Percentiles rank a stretch among this genome's conserved stretches.
phyloP scores from a whole-genome alignment of 805 yeast species.

The Cyberlindnera mycetangii region DNA sequence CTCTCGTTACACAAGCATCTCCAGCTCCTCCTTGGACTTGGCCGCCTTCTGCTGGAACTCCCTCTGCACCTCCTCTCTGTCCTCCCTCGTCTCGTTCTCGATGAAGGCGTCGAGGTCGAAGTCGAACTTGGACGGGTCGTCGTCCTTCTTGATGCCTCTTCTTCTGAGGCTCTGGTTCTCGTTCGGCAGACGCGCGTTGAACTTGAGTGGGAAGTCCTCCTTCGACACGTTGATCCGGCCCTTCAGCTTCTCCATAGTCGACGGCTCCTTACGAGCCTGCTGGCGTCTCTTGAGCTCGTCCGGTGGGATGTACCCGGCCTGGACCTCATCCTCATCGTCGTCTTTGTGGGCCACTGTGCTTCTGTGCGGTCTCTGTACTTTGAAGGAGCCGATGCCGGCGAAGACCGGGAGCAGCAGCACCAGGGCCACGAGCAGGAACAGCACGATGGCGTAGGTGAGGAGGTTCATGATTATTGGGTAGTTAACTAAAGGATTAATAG shows the following conservation, averaged over 20 bases:
- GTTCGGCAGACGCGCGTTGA: constrained; percentile 8
- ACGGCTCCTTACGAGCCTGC: constrained; percentile 10
- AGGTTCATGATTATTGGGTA: constrained; percentile 1
- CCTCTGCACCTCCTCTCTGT: constrained; percentile 12
- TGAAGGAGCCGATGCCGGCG: constrained; percentile 47
- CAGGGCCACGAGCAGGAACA: constrained; percentile 41
- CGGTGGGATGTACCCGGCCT: constrained; percentile 27
- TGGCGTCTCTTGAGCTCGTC: constrained; percentile 21
- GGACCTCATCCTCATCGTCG: constrained; percentile 1
- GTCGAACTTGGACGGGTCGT: constrained; percentile 27
- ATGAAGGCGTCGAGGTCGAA: constrained; percentile 29
- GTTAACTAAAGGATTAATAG: not conserved
- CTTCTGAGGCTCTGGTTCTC: constrained; percentile 15
- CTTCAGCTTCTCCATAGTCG: constrained; percentile 14
- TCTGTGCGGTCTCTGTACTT: constrained; percentile 17
- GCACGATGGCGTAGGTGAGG: constrained; percentile 30
- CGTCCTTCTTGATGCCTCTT: constrained; percentile 19
- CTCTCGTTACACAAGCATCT: constrained; percentile 21
- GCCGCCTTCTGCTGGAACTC: constrained; percentile 19
- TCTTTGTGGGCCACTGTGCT: not conserved
- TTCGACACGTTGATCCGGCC: constrained; percentile 16
- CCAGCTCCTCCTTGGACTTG: constrained; percentile 18
- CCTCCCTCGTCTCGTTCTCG: constrained; percentile 19
- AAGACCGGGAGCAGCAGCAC: constrained; percentile 45
- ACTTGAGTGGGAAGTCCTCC: constrained; percentile 25